Evolutionary conservation across 2,329 filamentous ascomycete genomes (phyloP).

Genomic region (Tolypocladium cylindrosporum): DNA sequence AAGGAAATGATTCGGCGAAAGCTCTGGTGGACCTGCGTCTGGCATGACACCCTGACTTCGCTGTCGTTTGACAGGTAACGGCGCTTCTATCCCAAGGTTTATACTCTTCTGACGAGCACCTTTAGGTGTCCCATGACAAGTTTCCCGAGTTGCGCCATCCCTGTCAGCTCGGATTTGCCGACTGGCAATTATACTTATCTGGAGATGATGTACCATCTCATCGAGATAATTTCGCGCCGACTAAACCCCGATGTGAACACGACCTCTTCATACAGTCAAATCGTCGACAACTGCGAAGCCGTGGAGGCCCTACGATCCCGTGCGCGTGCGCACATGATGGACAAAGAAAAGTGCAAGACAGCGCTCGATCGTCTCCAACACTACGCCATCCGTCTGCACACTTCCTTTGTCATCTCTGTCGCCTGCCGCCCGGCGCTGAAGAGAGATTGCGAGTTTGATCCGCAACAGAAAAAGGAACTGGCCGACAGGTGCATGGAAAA

Average conservation of each 20-base stretch:
- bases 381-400: conserved; percentile 55
- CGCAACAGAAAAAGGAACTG: conserved; percentile 42
- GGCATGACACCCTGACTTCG: conserved; percentile 57
- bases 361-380: conserved; percentile 53
- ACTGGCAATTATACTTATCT: conserved; percentile 46
- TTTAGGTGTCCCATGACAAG: conserved; percentile 53
- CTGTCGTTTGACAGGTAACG: conserved; percentile 53
- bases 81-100: neutral
- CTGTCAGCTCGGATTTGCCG: conserved; percentile 29
- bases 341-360: conserved; percentile 54
- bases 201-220: conserved; percentile 56
- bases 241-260: conserved; percentile 44
- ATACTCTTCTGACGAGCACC: neutral
- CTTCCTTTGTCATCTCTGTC: conserved; percentile 55
- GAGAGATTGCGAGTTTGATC: conserved; percentile 40
- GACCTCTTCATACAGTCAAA: conserved; percentile 40
- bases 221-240: conserved; percentile 47
- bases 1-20: conserved; percentile 46
- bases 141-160: conserved; percentile 44
- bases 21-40: conserved; percentile 56
- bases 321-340: conserved; percentile 41
- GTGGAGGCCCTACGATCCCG: conserved; percentile 41
- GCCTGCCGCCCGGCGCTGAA: conserved; percentile 53
- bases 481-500: conserved; percentile 52
- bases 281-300: conserved; percentile 46